Percentiles rank a stretch among this genome's conserved stretches.
Conservation (phyloP, 2,329 filamentous ascomycete genomes). For the Cadophora luteo-olivacea region DNA sequence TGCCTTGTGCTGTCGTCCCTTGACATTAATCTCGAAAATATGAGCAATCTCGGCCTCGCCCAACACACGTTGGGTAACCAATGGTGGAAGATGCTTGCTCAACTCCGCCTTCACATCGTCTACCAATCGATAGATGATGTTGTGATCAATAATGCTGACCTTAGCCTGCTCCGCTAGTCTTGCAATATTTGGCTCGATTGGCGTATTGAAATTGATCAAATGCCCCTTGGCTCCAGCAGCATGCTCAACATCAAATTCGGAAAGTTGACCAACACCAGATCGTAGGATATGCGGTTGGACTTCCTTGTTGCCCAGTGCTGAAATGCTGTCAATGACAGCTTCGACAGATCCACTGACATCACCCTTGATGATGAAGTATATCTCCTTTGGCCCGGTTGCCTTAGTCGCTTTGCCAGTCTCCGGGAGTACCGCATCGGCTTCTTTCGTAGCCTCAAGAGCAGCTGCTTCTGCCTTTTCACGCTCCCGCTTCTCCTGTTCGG, state of each 20-base stretch:
- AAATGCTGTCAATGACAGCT: slow-evolving; percentile 80
- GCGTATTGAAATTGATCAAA: slow-evolving; percentile 86
- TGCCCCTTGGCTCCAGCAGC: slow-evolving; percentile 77
- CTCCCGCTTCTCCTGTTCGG: slow-evolving; percentile 64
- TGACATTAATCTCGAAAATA: slow-evolving; percentile 83
- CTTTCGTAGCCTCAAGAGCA: slow-evolving; percentile 48
- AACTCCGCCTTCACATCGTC: slow-evolving; percentile 75
- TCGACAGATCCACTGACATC: slow-evolving; percentile 95
- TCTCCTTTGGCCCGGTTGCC: slow-evolving; percentile 55
- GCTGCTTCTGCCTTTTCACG: slow-evolving; percentile 63
- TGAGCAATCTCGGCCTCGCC: slow-evolving; percentile 89
- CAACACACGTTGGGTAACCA: slow-evolving; percentile 71
- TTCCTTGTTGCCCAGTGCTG: slow-evolving; percentile 83
- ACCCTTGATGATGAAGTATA: slow-evolving; percentile 88
- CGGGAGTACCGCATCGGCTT: slow-evolving; percentile 35
- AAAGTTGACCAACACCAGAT: slow-evolving; percentile 77
- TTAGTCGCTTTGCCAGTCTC: slow-evolving; percentile 42
- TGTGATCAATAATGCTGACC: slow-evolving; percentile 83
- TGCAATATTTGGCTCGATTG: slow-evolving; percentile 70
- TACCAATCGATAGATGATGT: slow-evolving; percentile 81
- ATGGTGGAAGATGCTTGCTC: slow-evolving; percentile 71
- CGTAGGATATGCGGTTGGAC: slow-evolving; percentile 79
- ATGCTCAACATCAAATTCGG: slow-evolving; percentile 88
- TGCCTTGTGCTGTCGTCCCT: slow-evolving; percentile 70
- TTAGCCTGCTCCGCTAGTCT: slow-evolving; percentile 72